Evolutionary conservation across 2,329 filamentous ascomycete genomes (phyloP), one percentile per base, ranked within the genome.

Genomic region (Penicillium brevicompactum): DNA sequence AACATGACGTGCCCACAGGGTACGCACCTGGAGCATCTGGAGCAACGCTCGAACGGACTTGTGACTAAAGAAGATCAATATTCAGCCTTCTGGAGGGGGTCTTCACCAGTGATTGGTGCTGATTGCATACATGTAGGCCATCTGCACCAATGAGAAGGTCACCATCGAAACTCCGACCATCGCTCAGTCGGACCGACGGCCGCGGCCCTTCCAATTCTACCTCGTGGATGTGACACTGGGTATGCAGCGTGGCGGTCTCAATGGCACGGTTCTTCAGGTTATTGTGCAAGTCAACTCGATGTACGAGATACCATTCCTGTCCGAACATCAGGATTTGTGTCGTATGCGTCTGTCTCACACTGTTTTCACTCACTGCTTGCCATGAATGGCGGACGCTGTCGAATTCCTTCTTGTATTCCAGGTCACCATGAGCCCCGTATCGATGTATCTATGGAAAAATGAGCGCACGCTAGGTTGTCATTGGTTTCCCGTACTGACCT

Each of bases 241-340:
- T 62, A 38, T 67, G 56, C 5, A 70, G 50, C 7, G 51, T 59
- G 0, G 65, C 64, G 0, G 60, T 65, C 31, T 65, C 48, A 5
- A 59, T n/a, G 1, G 74, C 74, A 21, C 71, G 62, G 18, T 66
- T 27, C 46, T 72, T 71, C 3, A 77, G 59, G 18, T 69, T 60
- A 24, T 69, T 70, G 55, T 78, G 76, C 42, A 79, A 61, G 55
- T 78, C 76, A 22, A 77, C 71, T n/a, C 76, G 69, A 55, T 78
- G 76, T 10, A 72, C 68, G 2, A 74, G 65, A 37, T 68, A 71
- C 57, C 63, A 69, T 53, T 66, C 67, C 67, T 69, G 14, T 5
- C 1, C 11, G 2, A 9, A 5, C 18, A 10, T 46, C 30, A 46
- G 22, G 18, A 16, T 5, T 22, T 22, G 10, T 27, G 24, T 27